These are phyloP conservation scores for Croton setiger DNA, from an alignment of 441 rosid species.

Conservation along the genomic window DNA sequence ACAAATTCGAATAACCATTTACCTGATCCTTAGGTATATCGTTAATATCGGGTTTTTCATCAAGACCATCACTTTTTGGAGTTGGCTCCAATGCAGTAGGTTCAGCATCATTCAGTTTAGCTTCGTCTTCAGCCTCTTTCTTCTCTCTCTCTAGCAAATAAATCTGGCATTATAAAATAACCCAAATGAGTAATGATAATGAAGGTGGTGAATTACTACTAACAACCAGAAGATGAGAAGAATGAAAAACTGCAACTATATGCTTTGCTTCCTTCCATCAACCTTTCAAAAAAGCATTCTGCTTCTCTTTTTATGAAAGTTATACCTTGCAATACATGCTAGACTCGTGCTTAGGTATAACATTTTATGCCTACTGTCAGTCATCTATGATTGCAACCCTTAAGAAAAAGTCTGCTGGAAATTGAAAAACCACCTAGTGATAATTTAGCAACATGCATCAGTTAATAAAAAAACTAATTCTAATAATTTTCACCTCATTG, in stretches of 20 bases:
- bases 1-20: slow-evolving; percentile 12
- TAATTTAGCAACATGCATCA: background rate
- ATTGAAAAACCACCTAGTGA: background rate
- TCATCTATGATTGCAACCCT: background rate
- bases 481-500: background rate
- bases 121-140: slow-evolving; percentile 54
- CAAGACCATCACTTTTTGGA: slow-evolving; percentile 35
- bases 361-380: background rate
- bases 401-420: background rate
- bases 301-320: background rate
- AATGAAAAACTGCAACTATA: background rate
- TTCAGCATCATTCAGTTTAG: slow-evolving; percentile 39
- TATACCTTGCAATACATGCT: background rate
- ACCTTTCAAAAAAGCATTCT: too few relatives aligned
- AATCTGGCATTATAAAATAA: slow-evolving; percentile 46
- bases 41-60: slow-evolving; percentile 79
- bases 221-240: background rate
- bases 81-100: slow-evolving; percentile 32
- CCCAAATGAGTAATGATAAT: slow-evolving; percentile 3
- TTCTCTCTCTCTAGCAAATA: slow-evolving; percentile 71
- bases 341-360: background rate
- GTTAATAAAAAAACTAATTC: background rate
- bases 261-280: background rate
- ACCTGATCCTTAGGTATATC: slow-evolving; percentile 83
- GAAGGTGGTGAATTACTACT: background rate